phyloP scores from a whole-genome alignment of 2,329 filamentous ascomycete species.

The Colletotrichum cordylinicola region DNA sequence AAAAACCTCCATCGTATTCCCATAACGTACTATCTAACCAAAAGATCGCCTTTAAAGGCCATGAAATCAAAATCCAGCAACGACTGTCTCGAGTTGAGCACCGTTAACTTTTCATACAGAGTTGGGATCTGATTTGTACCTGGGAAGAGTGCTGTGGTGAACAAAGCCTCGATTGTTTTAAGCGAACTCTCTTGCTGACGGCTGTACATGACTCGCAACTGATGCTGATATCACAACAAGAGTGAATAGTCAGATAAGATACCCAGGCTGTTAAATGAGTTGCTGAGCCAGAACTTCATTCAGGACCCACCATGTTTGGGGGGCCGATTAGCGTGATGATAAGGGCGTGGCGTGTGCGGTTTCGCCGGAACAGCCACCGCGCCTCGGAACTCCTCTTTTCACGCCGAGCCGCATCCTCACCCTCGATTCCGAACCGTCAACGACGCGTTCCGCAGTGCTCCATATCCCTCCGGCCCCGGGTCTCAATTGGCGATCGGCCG shows the following conservation, averaged over 20 bases:
- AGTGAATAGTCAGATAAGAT: not conserved
- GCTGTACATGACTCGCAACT: not conserved
- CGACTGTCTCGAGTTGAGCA: no score
- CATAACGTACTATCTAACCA: no score
- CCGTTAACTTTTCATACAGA: no score
- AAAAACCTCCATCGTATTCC: no score
- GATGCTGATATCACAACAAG: fast-evolving
- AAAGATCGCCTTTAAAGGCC: no score
- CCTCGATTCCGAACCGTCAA: not conserved
- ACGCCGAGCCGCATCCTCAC: not conserved
- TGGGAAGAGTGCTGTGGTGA: no score
- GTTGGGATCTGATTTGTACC: no score
- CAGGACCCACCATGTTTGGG: not conserved
- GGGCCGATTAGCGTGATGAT: not conserved
- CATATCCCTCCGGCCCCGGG: not conserved
- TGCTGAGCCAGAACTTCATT: not conserved
- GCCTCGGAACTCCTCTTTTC: not conserved
- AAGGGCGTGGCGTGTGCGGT: not conserved
- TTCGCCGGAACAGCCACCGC: not conserved
- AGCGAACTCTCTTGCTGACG: no score
- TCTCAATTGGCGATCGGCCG: not conserved
- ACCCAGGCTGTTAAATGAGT: not conserved
- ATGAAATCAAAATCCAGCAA: no score
- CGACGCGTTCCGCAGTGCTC: not conserved
- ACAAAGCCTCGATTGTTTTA: no score